Conservation (phyloP, 148 eudicot genomes). For the Vaccinium macrocarpon region DNA sequence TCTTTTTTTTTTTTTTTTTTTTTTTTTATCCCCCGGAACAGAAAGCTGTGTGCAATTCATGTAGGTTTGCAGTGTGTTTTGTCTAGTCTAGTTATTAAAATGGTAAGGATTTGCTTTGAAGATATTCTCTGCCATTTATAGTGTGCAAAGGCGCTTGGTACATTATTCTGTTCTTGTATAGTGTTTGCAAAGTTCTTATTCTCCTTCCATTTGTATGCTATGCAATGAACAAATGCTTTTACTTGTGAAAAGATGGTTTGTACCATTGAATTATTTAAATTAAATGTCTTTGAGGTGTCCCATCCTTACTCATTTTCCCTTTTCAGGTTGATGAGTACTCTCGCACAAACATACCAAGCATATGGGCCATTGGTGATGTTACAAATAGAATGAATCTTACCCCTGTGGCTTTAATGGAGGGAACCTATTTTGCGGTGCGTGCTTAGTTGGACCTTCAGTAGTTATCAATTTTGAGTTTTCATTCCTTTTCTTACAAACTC, state of each 20-base stretch:
- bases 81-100: background rate
- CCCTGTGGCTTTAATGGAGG: constrained; percentile 98
- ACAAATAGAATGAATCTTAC: constrained; percentile 97
- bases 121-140: background rate
- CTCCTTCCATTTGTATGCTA: background rate
- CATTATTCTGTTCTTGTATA: background rate
- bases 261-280: background rate
- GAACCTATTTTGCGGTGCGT: constrained; percentile 86
- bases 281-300: background rate
- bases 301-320: constrained; percentile 2
- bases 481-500: background rate
- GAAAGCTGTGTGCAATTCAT: background rate
- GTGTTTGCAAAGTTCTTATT: background rate
- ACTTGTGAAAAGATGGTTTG: background rate
- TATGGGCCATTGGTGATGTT: constrained; percentile 97
- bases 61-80: background rate
- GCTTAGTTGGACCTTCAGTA: constrained; percentile 8
- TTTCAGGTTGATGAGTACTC: constrained; percentile 87
- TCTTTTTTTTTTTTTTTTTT: background rate
- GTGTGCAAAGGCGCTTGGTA: background rate
- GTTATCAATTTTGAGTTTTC: constrained; percentile 5
- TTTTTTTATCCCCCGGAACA: background rate
- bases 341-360: constrained; percentile 73
- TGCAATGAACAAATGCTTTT: background rate
- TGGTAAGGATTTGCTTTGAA: background rate